Evolutionary conservation across 176 grass and related monocot genomes (phyloP).

Genomic region (Eleusine indica): DNA sequence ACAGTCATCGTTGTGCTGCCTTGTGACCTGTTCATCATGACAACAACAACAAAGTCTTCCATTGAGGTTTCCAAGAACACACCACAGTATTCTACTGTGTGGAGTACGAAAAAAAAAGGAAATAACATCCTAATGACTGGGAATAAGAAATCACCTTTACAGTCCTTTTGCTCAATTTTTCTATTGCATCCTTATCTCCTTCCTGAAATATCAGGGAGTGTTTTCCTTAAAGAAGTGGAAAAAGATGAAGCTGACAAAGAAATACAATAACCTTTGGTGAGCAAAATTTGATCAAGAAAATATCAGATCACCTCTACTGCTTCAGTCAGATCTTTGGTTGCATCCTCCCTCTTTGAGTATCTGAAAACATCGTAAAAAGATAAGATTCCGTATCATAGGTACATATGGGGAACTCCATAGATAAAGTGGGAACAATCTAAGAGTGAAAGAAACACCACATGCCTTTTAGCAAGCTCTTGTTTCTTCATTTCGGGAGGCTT

Average conservation of each 20-base stretch:
- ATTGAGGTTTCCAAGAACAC: not conserved
- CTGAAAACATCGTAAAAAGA: slow-evolving; percentile 43
- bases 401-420: not conserved
- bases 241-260: not conserved
- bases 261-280: not conserved
- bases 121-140: not conserved
- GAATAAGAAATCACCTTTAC: slow-evolving; percentile 71
- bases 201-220: slow-evolving; percentile 49
- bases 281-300: slow-evolving; percentile 22
- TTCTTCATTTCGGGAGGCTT: slow-evolving; percentile 96
- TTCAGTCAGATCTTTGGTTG: slow-evolving; percentile 68
- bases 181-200: slow-evolving; percentile 82
- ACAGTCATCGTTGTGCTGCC: slow-evolving; percentile 97
- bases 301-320: slow-evolving; percentile 70
- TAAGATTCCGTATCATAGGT: slow-evolving; percentile 14
- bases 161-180: slow-evolving; percentile 94
- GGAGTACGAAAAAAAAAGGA: not conserved
- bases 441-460: slow-evolving; percentile 30
- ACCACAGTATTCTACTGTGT: not conserved
- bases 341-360: slow-evolving; percentile 87
- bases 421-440: slow-evolving; percentile 6
- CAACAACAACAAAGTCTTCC: not conserved
- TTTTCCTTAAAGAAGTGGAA: slow-evolving; percentile 13
- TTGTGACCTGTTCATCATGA: slow-evolving; percentile 68
- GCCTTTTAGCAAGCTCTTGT: slow-evolving; percentile 83